Base-by-base conservation (phyloP, 78 protist genomes). In the Guillardia theta region DNA sequence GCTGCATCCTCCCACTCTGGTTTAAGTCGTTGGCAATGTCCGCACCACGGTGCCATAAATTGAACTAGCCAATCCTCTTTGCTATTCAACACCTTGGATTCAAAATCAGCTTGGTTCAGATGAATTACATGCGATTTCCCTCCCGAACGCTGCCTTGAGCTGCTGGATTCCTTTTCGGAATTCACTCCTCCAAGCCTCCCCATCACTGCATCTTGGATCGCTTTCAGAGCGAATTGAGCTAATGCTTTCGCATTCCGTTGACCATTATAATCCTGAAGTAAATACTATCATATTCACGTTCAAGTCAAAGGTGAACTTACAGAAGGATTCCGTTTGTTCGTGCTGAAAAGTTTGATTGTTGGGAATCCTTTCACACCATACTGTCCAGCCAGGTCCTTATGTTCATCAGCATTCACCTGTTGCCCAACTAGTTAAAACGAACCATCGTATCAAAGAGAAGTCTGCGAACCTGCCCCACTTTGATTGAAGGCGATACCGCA, bases 1-100 rank as follows among this genome's bases (percentile, higher is more conserved):
- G 90, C 90, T 0, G 90, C 90, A 5, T 78, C 90, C 50, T 78
- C 90, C 90, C 90, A 78, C 48, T 78, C 90, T n/a, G 90, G 90
- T 48, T 78, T 78, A 18, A 78, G 50, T 10, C 48, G 45, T 30
- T 43, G 50, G 90, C 90, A 78, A 30, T 78, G 90, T 22, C 90
- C 90, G 90, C 90, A 78, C 90, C 90, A 78, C 8, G 90, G 90
- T n/a, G 90, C 90, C 48, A 43, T 78, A 30, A 78, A 78, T 36
- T 37, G 43, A 36, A 78, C 48, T 18, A 78, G 48, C 90, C 90
- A 78, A 18, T 78, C 90, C 50, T 78, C 90, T 6, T 43, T 78
- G 45, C 50, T 58, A 30, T 58, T 58, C 10, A 78, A 50, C 45
- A 78, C 90, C 39, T 78, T 78, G 45, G 37, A 24, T 27, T 78